A percentile compares a stretch with the other conserved stretches of the same genome.
Evolutionary conservation across 257 asterid species (phyloP).

Genomic region (Solanum peruvianum): DNA sequence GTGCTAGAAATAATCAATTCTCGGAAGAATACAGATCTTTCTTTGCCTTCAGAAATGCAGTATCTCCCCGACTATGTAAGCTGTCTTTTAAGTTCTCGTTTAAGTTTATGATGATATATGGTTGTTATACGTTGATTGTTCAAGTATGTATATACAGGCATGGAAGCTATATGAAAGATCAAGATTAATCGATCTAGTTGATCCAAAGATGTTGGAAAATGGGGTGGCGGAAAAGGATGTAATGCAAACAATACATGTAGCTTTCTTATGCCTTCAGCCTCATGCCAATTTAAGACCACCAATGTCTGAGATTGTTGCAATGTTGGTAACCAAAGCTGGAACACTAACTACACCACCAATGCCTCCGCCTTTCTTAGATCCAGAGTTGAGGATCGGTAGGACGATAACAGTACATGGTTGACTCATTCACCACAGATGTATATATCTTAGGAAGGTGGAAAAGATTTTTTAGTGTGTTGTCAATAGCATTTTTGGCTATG

Average conservation of each 20-base stretch:
- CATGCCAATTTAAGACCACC: conserved; percentile 60
- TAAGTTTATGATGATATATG: background rate
- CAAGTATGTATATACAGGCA: conserved; percentile 18
- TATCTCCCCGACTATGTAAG: conserved; percentile 74
- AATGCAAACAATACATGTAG: conserved; percentile 36
- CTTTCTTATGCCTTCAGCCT: conserved; percentile 60
- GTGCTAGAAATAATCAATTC: conserved; percentile 59
- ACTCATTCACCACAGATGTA: background rate
- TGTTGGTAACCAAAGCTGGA: conserved; percentile 46
- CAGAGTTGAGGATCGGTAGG: conserved; percentile 20
- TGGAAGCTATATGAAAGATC: conserved; percentile 68
- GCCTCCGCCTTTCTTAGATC: conserved; percentile 29
- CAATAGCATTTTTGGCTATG: background rate
- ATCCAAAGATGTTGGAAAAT: conserved; percentile 39
- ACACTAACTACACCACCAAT: conserved; percentile 31
- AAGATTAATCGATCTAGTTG: conserved; percentile 43
- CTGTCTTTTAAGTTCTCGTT: background rate
- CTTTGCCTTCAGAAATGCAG: conserved; percentile 59
- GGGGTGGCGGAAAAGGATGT: conserved; percentile 33
- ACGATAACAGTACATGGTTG: background rate
- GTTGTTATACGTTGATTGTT: background rate
- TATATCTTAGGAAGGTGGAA: background rate
- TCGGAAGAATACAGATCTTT: conserved; percentile 58
- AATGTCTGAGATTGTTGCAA: conserved; percentile 73
- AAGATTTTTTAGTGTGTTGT: background rate